Evolutionary conservation across 305 asterid genomes (phyloP), one percentile per base, ranked within the genome.

Genomic region (Caryopteris hybrid): DNA sequence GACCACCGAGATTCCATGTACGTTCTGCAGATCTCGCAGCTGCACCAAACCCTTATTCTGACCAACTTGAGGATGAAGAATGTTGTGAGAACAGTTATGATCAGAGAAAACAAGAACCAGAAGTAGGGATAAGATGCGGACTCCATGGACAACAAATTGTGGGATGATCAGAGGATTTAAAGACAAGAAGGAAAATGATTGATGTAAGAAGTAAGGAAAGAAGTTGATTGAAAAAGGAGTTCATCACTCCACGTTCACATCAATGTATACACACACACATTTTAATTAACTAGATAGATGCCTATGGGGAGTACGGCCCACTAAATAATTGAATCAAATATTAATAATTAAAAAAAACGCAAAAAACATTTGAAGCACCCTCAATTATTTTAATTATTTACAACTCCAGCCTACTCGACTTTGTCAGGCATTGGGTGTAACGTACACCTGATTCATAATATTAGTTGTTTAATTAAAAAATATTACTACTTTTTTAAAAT

Each of bases 21-120:
- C 21, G 85, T 64, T 53, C 56, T 72, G 72, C 92, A 88, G 31
- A 88, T 80, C 6, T 77, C 77, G 64, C 95, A 88, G 42, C 47
- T 63, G 74, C 95, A 88, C 70, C 75, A 81, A 47, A 74, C 57
- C 74, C 60, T 79, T 22, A 54, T 5, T 48, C 62, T 72, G 17
- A 58, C 25, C 2, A 70, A 10, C 36, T 69, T 55, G 5, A 76
- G 45, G 17, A 74, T 34, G n/a, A 63, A 51, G 53, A 65, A 63
- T 12, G 76, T 20, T 7, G 54, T 14, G 7, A 74, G 18, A 13
- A 38, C 48, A 10, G 70, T 12, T 5, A 70, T 60, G 69, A 61
- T 22, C 46, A 66, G 18, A 10, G 56, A 22, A 5, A 58, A 6
- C 21, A 52, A 46, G 41, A 48, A 46, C 45, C 21, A 68, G 64